Conservation (phyloP, 192 early-diverging fungal genomes). For the Chytriomyces sp. region DNA sequence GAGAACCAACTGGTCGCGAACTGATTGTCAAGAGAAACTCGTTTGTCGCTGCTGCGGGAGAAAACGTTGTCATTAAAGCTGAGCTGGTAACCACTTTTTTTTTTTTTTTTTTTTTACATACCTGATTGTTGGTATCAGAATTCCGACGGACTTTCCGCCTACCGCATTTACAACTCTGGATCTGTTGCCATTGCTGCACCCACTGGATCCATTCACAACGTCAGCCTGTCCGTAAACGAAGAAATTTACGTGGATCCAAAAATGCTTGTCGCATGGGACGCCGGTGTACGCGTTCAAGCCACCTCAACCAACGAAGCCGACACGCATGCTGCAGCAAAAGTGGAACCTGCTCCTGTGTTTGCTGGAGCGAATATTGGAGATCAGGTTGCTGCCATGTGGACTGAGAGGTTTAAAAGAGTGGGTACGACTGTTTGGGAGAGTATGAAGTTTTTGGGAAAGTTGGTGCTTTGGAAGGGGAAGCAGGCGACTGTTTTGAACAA, state of each 20-base stretch:
- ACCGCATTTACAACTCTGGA: conserved; percentile 70
- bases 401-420: background rate
- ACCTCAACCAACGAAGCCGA: background rate
- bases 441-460: background rate
- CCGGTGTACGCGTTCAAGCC: conserved; percentile 1
- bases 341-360: background rate
- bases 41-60: conserved; percentile 25
- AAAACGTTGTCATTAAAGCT: conserved; percentile 8
- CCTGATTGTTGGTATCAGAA: conserved; percentile 39
- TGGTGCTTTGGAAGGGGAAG: conserved; percentile 14
- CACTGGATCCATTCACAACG: conserved; percentile 68
- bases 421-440: conserved; percentile 4
- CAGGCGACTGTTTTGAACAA: conserved; percentile 2
- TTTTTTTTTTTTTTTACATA: background rate
- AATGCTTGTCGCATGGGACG: conserved; percentile 40
- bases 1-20: conserved; percentile 13
- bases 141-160: conserved; percentile 62
- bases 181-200: conserved; percentile 68
- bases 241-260: conserved; percentile 75
- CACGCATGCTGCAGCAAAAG: background rate
- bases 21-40: conserved; percentile 1
- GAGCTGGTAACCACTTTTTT: conserved; percentile 3
- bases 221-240: conserved; percentile 70
- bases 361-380: background rate
- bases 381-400: conserved; percentile 9